phyloP scores from a whole-genome alignment of 306 rosid genomes.

The Macrotyloma uniflorum region DNA sequence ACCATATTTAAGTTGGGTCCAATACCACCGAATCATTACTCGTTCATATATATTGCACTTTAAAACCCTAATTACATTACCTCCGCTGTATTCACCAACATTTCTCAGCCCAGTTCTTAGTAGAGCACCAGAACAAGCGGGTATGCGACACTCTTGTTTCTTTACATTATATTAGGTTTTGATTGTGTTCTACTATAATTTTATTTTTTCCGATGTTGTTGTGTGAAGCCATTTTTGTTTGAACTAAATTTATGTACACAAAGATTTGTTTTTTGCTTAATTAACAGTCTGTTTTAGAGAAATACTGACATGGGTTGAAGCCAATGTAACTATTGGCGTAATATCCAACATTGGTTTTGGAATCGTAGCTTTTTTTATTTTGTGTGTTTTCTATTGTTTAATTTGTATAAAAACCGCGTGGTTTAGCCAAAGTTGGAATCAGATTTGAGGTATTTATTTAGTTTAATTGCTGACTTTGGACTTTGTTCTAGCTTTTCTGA shows the following conservation, averaged over 20 bases:
- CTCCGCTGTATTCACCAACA: background rate
- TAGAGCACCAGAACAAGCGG: background rate
- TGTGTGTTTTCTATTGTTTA: background rate
- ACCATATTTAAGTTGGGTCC: background rate
- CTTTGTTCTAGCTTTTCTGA: background rate
- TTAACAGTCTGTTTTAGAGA: background rate
- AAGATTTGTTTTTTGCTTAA: background rate
- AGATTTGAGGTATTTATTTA: background rate
- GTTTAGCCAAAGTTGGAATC: background rate
- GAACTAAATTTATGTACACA: background rate
- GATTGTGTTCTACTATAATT: background rate
- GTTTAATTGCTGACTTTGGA: background rate
- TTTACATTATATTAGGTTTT: background rate
- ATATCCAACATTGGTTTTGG: too few relatives aligned
- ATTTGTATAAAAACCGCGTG: background rate
- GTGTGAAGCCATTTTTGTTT: background rate
- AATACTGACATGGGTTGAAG: background rate
- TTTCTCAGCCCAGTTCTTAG: background rate
- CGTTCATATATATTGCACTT: background rate
- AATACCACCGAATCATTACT: background rate
- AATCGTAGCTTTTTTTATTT: background rate
- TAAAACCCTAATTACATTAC: slow-evolving; percentile 13
- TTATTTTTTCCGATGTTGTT: background rate
- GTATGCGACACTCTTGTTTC: background rate
- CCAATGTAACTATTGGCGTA: background rate